These are phyloP conservation scores for Solanum rostratum DNA, from an alignment of 257 asterid genomes.

Conservation along the genomic window DNA sequence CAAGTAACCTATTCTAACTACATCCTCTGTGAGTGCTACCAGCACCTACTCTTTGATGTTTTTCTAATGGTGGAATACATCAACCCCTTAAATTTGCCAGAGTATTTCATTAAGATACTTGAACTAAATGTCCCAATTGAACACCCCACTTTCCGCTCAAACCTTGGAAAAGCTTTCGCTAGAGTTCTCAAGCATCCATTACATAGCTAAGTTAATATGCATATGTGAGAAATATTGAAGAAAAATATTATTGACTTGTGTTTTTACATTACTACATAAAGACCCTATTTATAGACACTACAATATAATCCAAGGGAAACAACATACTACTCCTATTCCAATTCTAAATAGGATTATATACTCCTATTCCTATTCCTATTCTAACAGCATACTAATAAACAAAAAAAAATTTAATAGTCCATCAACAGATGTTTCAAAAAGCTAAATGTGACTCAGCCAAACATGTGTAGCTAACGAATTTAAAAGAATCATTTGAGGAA, in stretches of 20 bases:
- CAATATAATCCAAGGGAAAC: too few relatives aligned
- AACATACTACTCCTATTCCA: too few relatives aligned
- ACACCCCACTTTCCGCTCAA: not conserved
- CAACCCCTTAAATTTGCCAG: not conserved
- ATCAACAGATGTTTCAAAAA: not conserved
- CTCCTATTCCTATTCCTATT: too few relatives aligned
- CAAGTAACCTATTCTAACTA: not conserved
- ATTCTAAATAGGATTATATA: too few relatives aligned
- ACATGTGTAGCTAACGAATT: not conserved
- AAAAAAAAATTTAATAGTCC: not conserved
- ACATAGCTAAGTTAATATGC: not conserved
- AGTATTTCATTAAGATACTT: not conserved
- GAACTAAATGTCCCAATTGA: not conserved
- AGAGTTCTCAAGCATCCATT: not conserved
- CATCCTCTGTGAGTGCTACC: not conserved
- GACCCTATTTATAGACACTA: too few relatives aligned
- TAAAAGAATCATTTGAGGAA: not conserved
- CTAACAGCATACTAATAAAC: not conserved
- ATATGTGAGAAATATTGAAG: too few relatives aligned
- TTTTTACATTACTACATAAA: too few relatives aligned
- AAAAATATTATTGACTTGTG: too few relatives aligned
- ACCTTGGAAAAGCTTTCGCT: not conserved
- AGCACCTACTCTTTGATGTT: not conserved
- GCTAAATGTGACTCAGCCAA: not conserved
- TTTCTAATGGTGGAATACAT: not conserved